Evolutionary conservation across 2,329 filamentous ascomycete species (phyloP).

Genomic region (Dothideomycetes sp.): DNA sequence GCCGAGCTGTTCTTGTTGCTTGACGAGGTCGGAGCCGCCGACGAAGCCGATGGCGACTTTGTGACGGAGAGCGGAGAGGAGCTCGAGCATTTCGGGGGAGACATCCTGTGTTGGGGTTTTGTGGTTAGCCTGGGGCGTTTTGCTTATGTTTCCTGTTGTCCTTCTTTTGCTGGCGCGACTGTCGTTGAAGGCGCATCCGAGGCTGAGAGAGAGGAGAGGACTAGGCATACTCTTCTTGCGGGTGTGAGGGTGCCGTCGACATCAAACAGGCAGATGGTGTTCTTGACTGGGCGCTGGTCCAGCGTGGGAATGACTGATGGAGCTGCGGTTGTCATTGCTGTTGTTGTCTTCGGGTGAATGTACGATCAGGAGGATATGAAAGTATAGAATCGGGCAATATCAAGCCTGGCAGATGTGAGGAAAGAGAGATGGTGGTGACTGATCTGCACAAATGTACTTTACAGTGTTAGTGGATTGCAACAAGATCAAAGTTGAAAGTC

Average conservation of each 20-base stretch:
- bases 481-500: too few species aligned
- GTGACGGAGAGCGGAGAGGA: conserved; percentile 70
- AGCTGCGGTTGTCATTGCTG: conserved; percentile 27
- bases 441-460: too few species aligned
- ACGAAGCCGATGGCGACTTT: conserved; percentile 87
- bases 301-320: conserved; percentile 57
- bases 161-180: too few species aligned
- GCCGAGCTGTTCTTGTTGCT: conserved; percentile 95
- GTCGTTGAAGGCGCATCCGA: too few species aligned
- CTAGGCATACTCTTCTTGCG: conserved; percentile 69
- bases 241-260: conserved; percentile 88
- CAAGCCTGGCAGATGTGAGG: too few species aligned
- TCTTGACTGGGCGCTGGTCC: conserved; percentile 73
- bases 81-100: conserved; percentile 69
- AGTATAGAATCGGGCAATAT: too few species aligned
- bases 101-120: conserved; percentile 43
- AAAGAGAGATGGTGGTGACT: too few species aligned
- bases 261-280: conserved; percentile 92
- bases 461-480: too few species aligned
- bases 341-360: background rate
- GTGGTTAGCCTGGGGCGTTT: too few species aligned
- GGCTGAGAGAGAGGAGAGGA: too few species aligned
- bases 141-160: too few species aligned
- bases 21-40: conserved; percentile 80
- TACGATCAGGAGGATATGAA: too few species aligned